These are phyloP conservation scores for Diphasiastrum complanatum DNA, from an alignment of 83 land plant genomes.

Conservation along the genomic window DNA sequence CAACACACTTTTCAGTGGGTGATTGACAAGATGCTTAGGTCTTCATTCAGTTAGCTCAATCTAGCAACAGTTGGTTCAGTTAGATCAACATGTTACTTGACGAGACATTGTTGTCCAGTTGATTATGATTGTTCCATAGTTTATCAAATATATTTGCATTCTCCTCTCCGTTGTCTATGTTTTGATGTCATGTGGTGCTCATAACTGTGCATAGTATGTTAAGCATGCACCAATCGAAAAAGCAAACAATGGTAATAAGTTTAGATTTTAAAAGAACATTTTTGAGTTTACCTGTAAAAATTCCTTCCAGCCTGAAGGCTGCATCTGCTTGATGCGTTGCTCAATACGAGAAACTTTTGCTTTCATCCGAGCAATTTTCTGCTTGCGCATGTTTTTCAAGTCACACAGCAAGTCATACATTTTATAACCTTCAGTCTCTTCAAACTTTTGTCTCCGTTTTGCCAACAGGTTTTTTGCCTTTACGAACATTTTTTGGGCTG, in stretches of 20 bases:
- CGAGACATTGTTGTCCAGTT: too few relatives aligned
- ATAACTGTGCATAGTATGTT: not conserved
- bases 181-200: not conserved
- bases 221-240: not conserved
- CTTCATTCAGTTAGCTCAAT: too few relatives aligned
- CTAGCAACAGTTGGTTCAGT: too few relatives aligned
- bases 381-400: constrained; percentile 40
- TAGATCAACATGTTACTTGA: too few relatives aligned
- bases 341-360: constrained; percentile 49
- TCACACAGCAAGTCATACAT: constrained; percentile 50
- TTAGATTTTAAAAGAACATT: not conserved
- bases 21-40: too few relatives aligned
- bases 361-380: constrained; percentile 51
- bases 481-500: constrained; percentile 41
- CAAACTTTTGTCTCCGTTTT: constrained; percentile 54
- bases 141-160: too few relatives aligned
- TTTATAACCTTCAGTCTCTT: constrained; percentile 56
- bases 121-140: too few relatives aligned
- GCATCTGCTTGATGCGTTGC: constrained; percentile 63
- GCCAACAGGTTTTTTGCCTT: constrained; percentile 48
- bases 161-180: too few relatives aligned
- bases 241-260: too few relatives aligned
- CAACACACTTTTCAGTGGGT: too few relatives aligned
- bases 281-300: constrained; percentile 58
- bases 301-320: constrained; percentile 98